These are phyloP conservation scores for Clonostachys chloroleuca DNA, from an alignment of 2,329 filamentous ascomycete species.

Conservation along the genomic window DNA sequence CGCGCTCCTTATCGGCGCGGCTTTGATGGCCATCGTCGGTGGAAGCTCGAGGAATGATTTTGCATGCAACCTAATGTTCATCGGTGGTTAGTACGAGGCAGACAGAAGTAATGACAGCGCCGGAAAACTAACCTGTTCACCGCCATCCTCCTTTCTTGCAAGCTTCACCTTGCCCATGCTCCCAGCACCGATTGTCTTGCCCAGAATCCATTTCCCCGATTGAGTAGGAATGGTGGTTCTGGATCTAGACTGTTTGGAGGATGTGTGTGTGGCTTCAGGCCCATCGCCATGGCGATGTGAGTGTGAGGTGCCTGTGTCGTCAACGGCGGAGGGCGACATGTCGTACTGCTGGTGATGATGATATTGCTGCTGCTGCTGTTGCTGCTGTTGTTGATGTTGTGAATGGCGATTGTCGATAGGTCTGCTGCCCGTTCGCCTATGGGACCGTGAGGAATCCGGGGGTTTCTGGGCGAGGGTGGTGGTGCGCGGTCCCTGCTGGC, in stretches of 20 bases:
- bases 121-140: slow-evolving; percentile 69
- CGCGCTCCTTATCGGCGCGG: slow-evolving; percentile 74
- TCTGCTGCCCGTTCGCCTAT: slow-evolving; percentile 33
- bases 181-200: slow-evolving; percentile 94
- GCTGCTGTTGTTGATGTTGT: slow-evolving; percentile 20
- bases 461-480: slow-evolving; percentile 46
- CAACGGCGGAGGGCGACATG: background rate
- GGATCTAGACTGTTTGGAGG: slow-evolving; percentile 47
- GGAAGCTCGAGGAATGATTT: slow-evolving; percentile 90
- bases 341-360: background rate
- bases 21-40: slow-evolving; percentile 77
- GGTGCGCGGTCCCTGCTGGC: slow-evolving; percentile 57
- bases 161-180: slow-evolving; percentile 99
- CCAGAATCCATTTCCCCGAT: slow-evolving; percentile 89
- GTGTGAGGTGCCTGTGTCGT: background rate
- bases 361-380: background rate
- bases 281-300: slow-evolving; percentile 42
- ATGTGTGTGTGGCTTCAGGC: slow-evolving; percentile 27
- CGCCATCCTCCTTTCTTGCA: slow-evolving; percentile 82
- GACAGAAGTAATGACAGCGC: slow-evolving; percentile 3
- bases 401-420: slow-evolving; percentile 15
- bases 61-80: slow-evolving; percentile 74
- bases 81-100: slow-evolving; percentile 7
- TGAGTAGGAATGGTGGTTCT: slow-evolving; percentile 84
- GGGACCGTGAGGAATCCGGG: slow-evolving; percentile 14